These are phyloP conservation scores for Thalia dealbata DNA, from an alignment of 176 grass and related monocot species.

Conservation along the genomic window DNA sequence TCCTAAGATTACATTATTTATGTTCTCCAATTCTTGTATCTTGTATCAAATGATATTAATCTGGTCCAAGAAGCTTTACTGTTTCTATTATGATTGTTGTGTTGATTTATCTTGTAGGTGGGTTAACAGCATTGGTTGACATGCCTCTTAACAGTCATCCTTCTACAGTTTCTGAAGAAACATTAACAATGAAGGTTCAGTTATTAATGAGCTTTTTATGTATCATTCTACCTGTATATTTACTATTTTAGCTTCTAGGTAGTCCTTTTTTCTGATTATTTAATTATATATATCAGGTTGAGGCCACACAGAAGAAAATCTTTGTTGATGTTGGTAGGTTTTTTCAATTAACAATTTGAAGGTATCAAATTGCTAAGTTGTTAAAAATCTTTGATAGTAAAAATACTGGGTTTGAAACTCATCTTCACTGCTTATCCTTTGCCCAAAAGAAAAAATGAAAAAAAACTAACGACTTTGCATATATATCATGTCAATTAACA, in stretches of 20 bases:
- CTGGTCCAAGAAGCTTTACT: not conserved
- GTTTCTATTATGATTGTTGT: not conserved
- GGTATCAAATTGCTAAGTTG: too few species aligned
- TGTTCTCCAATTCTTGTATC: not conserved
- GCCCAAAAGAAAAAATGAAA: too few species aligned
- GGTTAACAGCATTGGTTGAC: slow-evolving; percentile 83
- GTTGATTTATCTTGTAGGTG: slow-evolving; percentile 34
- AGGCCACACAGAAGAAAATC: slow-evolving; percentile 58
- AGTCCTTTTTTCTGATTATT: not conserved
- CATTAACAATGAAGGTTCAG: slow-evolving; percentile 72
- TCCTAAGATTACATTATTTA: not conserved
- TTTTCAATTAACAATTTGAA: slow-evolving; percentile 1
- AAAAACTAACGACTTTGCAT: not conserved
- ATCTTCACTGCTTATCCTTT: too few species aligned
- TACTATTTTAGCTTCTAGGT: not conserved
- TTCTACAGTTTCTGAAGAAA: slow-evolving; percentile 78
- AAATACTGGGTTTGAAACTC: too few species aligned
- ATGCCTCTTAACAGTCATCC: slow-evolving; percentile 96
- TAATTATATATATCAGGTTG: slow-evolving; percentile 43
- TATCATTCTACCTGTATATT: not conserved
- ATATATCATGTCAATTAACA: not conserved
- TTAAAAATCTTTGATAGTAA: too few species aligned
- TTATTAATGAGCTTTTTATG: slow-evolving; percentile 14
- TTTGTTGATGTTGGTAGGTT: slow-evolving; percentile 85
- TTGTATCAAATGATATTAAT: not conserved